These are phyloP conservation scores for Nicotiana knightiana DNA, from an alignment of 257 asterid species.

Conservation along the genomic window DNA sequence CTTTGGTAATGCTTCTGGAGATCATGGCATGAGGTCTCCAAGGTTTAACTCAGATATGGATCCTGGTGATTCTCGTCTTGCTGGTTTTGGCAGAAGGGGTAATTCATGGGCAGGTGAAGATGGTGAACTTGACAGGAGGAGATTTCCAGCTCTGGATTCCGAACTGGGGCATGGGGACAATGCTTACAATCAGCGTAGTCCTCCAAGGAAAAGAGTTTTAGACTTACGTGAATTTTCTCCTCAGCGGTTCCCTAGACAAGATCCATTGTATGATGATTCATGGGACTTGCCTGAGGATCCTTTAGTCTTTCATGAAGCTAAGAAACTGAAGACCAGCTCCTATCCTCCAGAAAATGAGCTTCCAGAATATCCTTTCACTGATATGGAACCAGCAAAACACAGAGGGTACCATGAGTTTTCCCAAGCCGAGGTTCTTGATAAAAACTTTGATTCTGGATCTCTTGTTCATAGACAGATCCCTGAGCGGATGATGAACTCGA, in stretches of 20 bases:
- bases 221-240: constrained; percentile 56
- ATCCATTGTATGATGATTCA: constrained; percentile 53
- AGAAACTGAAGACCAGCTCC: constrained; percentile 46
- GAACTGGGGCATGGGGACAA: constrained; percentile 34
- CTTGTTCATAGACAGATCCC: constrained; percentile 42
- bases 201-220: constrained; percentile 37
- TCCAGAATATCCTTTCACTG: constrained; percentile 74
- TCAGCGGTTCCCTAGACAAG: constrained; percentile 36
- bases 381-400: constrained; percentile 47
- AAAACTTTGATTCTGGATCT: constrained; percentile 45
- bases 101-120: constrained; percentile 40
- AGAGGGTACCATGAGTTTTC: constrained; percentile 32
- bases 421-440: constrained; percentile 35
- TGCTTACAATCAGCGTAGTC: constrained; percentile 44
- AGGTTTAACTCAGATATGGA: constrained; percentile 42
- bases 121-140: constrained; percentile 42
- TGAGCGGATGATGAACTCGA: constrained; percentile 28
- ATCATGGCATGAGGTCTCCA: constrained; percentile 48
- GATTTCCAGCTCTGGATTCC: constrained; percentile 35
- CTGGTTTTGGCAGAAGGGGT: constrained; percentile 33
- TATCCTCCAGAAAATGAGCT: constrained; percentile 55
- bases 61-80: constrained; percentile 29
- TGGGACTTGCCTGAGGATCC: constrained; percentile 95
- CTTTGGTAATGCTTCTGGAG: constrained; percentile 37
- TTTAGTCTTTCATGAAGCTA: constrained; percentile 49